phyloP scores from a whole-genome alignment of 2,329 filamentous ascomycete genomes.

The Pyrenochaeta sp. region DNA sequence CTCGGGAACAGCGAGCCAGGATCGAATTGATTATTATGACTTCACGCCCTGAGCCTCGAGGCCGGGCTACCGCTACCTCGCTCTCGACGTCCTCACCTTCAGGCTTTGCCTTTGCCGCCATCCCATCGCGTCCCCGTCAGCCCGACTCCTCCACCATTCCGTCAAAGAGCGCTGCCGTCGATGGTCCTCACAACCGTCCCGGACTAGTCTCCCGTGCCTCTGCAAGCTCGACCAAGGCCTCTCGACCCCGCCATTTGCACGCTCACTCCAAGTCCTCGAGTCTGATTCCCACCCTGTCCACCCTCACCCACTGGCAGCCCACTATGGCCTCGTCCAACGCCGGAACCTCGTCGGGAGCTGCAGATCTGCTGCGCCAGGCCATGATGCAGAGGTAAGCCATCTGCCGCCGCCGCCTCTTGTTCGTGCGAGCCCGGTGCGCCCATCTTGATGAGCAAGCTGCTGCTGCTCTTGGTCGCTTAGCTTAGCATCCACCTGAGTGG shows the following conservation, averaged over 20 bases:
- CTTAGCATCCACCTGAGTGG: slow-evolving; percentile 20
- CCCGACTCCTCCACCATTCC: slow-evolving; percentile 26
- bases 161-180: slow-evolving; percentile 29
- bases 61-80: slow-evolving; percentile 27
- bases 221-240: slow-evolving; percentile 35
- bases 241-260: slow-evolving; percentile 37
- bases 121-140: slow-evolving; percentile 22
- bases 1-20: slow-evolving; percentile 36
- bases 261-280: slow-evolving; percentile 50
- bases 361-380: slow-evolving; percentile 65
- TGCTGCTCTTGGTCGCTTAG: slow-evolving; percentile 23
- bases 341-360: slow-evolving; percentile 60
- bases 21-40: slow-evolving; percentile 44
- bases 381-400: slow-evolving; percentile 64
- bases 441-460: not conserved
- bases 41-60: slow-evolving; percentile 35
- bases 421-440: slow-evolving; percentile 7
- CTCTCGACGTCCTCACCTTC: slow-evolving; percentile 15
- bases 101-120: slow-evolving; percentile 19
- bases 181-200: slow-evolving; percentile 40
- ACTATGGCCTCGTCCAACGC: slow-evolving; percentile 41
- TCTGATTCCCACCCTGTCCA: slow-evolving; percentile 55
- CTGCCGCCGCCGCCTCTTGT: slow-evolving; percentile 7
- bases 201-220: slow-evolving; percentile 42
- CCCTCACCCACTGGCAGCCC: slow-evolving; percentile 36